Base-by-base conservation (phyloP, 306 rosid species). In the Begonia peltatifolia region DNA sequence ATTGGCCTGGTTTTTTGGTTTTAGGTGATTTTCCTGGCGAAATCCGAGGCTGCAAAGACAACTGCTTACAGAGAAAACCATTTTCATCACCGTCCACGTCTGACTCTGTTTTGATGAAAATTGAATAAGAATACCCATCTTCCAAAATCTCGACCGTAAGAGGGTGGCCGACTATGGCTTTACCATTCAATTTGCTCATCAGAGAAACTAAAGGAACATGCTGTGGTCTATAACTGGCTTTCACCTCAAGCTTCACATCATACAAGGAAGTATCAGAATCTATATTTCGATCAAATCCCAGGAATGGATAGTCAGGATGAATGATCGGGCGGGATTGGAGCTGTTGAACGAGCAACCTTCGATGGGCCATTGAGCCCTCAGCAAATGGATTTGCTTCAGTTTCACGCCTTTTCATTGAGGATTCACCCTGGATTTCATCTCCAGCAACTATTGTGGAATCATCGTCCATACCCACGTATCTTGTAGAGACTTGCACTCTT, bases 161-260 rank as follows among this genome's bases (percentile, higher is more conserved):
- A 61, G 99, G 99, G 75, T 92, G 99, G 48, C 99, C 99, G 22
- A 92, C 80, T 50, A 92, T 79, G 68, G 99, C 93, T 71, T 86
- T 83, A 50, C 94, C 87, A 55, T 79, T 81, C 81, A 83, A 57
- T 71, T 92, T 86, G 63, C 99, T 92, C 87, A 72, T 86, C 50
- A 92, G 85, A 41, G 99, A 92, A 72, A 92, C 99, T 76, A 92
- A 52, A 1, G 99, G 99, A 47, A 86, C 96, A 60, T 86, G 96
- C 49, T 77, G 93, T 35, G 96, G 88, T 62, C 77, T 70, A 68
- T 86, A 86, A 74, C 82, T 83, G 54, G 99, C 83, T 60, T 86
- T 83, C 62, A 83, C 86, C 70, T 86, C 94, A 46, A 92, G 59
- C 62, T 81, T 82, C 46, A 92, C 77, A 50, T 86, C 93, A 52